These are phyloP conservation scores for Alternaria novae-zelandiae DNA, from an alignment of 2,329 filamentous ascomycete genomes.

Conservation along the genomic window DNA sequence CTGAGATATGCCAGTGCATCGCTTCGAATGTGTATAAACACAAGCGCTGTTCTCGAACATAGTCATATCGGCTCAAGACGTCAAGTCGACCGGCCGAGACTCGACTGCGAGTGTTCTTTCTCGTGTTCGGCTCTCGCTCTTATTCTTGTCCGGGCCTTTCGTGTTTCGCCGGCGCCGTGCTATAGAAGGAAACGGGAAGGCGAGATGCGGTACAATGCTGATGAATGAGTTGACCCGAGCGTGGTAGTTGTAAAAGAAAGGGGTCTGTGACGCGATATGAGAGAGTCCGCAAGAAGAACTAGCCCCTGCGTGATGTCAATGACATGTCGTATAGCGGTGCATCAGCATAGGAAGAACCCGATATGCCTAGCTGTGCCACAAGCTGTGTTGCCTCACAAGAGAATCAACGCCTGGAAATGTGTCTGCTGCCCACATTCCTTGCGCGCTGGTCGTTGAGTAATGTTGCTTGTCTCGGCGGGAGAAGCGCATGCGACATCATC, in stretches of 20 bases:
- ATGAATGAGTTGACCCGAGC: not conserved
- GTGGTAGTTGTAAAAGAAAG: not conserved
- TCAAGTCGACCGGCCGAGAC: not conserved
- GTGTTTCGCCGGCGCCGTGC: not conserved
- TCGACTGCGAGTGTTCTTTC: not conserved
- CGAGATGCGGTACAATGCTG: not conserved
- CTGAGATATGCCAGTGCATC: not conserved
- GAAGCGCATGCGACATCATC: not conserved
- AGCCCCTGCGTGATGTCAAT: not conserved
- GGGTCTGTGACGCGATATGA: not conserved
- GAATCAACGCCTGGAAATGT: not conserved
- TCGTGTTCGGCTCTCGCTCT: not conserved
- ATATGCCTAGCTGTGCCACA: too few relatives aligned
- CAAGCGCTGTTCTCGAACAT: not conserved
- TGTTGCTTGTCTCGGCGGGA: not conserved
- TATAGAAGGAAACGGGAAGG: not conserved
- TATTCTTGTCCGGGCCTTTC: not conserved
- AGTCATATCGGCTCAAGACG: not conserved
- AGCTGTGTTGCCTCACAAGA: not conserved
- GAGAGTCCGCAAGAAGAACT: not conserved
- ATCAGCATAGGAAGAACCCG: not conserved
- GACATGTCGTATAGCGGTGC: not conserved
- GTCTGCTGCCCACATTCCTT: not conserved
- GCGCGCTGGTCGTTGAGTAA: not conserved
- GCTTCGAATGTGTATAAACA: not conserved